phyloP scores from a whole-genome alignment of 768 basidiomycete species.

The Russula sp. region DNA sequence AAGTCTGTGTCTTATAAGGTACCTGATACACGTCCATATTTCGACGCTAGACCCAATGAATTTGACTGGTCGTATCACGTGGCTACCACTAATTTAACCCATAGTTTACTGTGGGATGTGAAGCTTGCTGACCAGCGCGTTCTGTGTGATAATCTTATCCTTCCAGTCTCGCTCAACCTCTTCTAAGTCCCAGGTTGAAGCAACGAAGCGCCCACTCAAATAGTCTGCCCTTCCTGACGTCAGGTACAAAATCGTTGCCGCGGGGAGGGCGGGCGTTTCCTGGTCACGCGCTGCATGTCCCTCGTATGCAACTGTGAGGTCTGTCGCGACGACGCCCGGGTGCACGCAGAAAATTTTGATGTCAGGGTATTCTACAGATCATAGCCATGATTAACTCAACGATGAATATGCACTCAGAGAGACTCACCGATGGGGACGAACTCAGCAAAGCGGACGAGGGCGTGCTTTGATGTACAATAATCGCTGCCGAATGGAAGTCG shows the following conservation, averaged over 20 bases:
- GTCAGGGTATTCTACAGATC: neutral
- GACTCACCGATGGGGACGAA: neutral
- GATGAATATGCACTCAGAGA: neutral
- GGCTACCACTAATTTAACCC: too few species aligned
- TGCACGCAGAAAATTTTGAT: neutral
- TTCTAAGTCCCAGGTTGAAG: conserved; percentile 12
- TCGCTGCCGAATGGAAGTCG: conserved; percentile 6
- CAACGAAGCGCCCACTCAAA: conserved; percentile 10
- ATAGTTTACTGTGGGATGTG: neutral
- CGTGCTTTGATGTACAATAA: conserved; percentile 7
- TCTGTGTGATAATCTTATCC: conserved; percentile 4
- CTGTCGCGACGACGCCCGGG: neutral
- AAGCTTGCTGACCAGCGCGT: conserved; percentile 8
- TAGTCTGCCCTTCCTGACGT: conserved; percentile 5
- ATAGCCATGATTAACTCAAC: neutral
- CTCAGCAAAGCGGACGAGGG: neutral
- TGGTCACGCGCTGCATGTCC: neutral
- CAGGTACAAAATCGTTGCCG: neutral
- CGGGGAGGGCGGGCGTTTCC: neutral
- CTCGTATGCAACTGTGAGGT: neutral
- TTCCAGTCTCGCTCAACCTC: conserved; percentile 17
- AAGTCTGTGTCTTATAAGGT: too few species aligned
- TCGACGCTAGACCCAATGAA: too few species aligned
- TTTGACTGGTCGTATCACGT: too few species aligned
- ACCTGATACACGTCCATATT: too few species aligned